Base-by-base conservation (phyloP, 306 rosid genomes). In the Ziziphus jujuba region DNA sequence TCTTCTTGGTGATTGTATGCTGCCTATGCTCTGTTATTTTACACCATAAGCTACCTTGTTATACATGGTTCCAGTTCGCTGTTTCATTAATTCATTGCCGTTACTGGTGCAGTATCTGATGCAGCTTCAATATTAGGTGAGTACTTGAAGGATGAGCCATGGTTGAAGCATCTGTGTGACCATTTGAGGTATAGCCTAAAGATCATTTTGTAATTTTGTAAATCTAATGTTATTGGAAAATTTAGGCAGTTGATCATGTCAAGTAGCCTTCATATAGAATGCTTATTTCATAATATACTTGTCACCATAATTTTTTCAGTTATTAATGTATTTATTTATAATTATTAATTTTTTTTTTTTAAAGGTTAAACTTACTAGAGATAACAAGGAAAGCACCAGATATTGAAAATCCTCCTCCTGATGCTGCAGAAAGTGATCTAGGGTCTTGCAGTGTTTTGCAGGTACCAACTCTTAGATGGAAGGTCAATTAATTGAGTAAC, bases 51-150 rank as follows among this genome's bases (percentile, higher is more conserved):
- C 21, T 9, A 34, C 17, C 62, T 63, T 61, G 59, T 33, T 44
- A 23, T 49, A 22, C 63, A 31, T 53, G 16, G 16, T 71, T 59
- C 61, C 56, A 11, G 54, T 33, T 58, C 64, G 24, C 73, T 47
- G 47, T 70, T n/a, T 64, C 35, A 63, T 22, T 80, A 56, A 80
- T 56, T n/a, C 70, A 25, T 67, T 74, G 63, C 33, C 49, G 19
- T 71, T 81, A n/a, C 67, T 75, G 82, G 67, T 81, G 87, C 90
- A 90, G 99, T 86, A 83, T 74, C 76, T 19, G 97, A 84, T 62
- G 96, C 96, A 2, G 91, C 88, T 77, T 93, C 96, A 31, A 83
- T 93, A 70, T 66, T 93, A 75, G 87, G 95, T 69, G 99, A 93
- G 66, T 93, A 93, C 72, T 58, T 93, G 75, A 90, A 83, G 75